Base-by-base conservation (phyloP, 2,329 filamentous ascomycete species). In the Cytospora piceicola region DNA sequence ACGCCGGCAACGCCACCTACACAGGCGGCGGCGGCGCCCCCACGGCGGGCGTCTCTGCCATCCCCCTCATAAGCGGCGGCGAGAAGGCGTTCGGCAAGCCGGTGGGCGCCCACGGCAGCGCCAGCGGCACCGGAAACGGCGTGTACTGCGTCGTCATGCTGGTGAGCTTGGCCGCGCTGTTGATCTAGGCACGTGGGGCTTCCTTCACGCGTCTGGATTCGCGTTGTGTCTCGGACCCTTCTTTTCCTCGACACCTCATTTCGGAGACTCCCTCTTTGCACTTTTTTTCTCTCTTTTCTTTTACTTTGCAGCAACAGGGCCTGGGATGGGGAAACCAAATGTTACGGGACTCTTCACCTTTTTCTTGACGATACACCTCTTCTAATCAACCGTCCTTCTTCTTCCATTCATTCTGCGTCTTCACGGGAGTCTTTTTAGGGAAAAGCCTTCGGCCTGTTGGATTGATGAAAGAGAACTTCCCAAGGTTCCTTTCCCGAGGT, bases 101-200 rank as follows among this genome's bases (percentile, higher is more conserved):
- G 3, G 17, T 67, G 51, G 70, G 70, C 51, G 72, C 72, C 36
- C 74, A 73, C 64, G 73, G 72, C 63, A 76, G 72, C 59, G 72
- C 73, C 65, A 71, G 74, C 63, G 72, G 74, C 61, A 71, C 71
- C 24, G 73, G 75, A 66, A 74, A 75, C 63, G 70, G 79, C 30
- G 73, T 74, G 22, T 64, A 59, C 51, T 77, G 75, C 67, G 69
- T 73, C 46, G 69, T 79, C 68, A 75, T 81, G 75, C 69, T 79
- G 61, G 65, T 78, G 46, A 75, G 75, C 15, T n/a, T 71, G 55
- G 68, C 77, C 58, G 73, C 76, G 72, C 73, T 77, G 49, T 65
- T 75, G 55, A 67, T 78, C 62, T 80, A 73, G 73, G 36, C 20
- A 52, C 17, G 57, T 29, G 34, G 34, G 34, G 34, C 55, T 22